Evolutionary conservation across 2,329 filamentous ascomycete genomes (phyloP).

Genomic region (Arthrobotrys entomopaga): DNA sequence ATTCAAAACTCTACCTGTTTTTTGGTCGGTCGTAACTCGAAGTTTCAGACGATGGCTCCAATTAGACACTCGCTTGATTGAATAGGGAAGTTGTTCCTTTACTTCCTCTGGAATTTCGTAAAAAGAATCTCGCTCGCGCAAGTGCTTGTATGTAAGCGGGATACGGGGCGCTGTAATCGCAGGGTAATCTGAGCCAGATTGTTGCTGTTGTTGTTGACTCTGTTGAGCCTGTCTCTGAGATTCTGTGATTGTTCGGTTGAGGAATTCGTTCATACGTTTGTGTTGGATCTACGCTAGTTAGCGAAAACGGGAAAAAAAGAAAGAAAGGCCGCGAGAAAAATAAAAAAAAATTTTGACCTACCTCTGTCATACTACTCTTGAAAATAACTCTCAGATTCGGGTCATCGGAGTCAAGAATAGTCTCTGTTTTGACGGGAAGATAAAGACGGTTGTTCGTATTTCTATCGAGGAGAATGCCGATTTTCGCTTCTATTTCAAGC

Average conservation of each 20-base stretch:
- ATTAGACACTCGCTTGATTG: constrained; percentile 62
- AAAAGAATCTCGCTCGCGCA: constrained; percentile 83
- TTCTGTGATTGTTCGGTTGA: constrained; percentile 75
- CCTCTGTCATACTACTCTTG: constrained; percentile 88
- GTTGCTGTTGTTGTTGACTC: constrained; percentile 57
- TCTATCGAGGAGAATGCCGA: constrained; percentile 82
- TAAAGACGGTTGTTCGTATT: constrained; percentile 75
- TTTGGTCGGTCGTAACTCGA: constrained; percentile 80
- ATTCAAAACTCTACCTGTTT: constrained; percentile 74
- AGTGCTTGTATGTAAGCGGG: constrained; percentile 81
- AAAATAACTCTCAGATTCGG: constrained; percentile 72
- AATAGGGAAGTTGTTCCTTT: constrained; percentile 70
- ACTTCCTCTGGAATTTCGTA: constrained; percentile 75
- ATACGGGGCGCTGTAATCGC: constrained; percentile 65
- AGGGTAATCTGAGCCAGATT: constrained; percentile 63
- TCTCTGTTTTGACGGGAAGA: constrained; percentile 76
- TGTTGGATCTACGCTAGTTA: constrained; percentile 74
- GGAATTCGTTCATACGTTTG: constrained; percentile 80
- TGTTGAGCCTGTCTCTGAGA: constrained; percentile 64
- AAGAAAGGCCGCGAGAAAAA: neutral
- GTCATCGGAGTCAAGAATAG: constrained; percentile 71
- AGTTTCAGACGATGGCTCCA: constrained; percentile 67
- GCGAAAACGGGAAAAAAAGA: neutral
- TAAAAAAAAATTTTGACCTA: constrained; percentile 63
- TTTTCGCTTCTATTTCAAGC: constrained; percentile 93